Base-by-base conservation (phyloP, 1,139 yeast species). In the Wickerhamiella infanticola region DNA sequence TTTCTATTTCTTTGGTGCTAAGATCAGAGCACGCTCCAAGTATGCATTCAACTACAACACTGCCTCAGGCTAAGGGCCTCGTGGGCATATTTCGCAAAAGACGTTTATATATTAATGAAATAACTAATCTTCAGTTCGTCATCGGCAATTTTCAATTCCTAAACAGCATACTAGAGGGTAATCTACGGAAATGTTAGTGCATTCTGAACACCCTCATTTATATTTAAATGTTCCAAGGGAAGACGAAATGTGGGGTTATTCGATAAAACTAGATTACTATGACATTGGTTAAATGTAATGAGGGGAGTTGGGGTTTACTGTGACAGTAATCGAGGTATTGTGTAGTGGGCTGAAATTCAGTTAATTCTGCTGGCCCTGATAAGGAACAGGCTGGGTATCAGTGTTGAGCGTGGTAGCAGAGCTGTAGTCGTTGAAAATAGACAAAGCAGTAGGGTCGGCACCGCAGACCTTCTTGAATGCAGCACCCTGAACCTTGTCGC, bases 1-100 rank as follows among this genome's bases (percentile, higher is more conserved):
- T 45, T 81, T 84, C 56, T 73, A 67, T 63, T 69, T 63, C 47
- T 82, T 68, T 58, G 95, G 95, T 50, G 72, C 71, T 44, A 47
- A 45, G 18, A 64, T 82, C 47, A 76, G 94, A 67, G 63, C 65
- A 18, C 75, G 64, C 56, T 79, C 86, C 40, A 79, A 77, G 57
- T 79, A 68, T 56, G 90, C 90, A 18, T 39, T 18, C 36, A 25
- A 29, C 35, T 13, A 39, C 25, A 26, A 39, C n/a, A 29, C 13
- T 13, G 23, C 23, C 33, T 7, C 11, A 11, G 11, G 11, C 7
- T 11, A 7, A 2, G 1, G 11, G 33, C 33, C 33, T 18, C 18
- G 18, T 18, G 11, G 33, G 33, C 33, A 11, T 11, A 29, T 29
- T 29, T 7, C 7, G 7, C 7, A 29, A 29, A 29, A 29, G 9